phyloP scores from a whole-genome alignment of 2,329 filamentous ascomycete genomes.

The Apiospora marii region DNA sequence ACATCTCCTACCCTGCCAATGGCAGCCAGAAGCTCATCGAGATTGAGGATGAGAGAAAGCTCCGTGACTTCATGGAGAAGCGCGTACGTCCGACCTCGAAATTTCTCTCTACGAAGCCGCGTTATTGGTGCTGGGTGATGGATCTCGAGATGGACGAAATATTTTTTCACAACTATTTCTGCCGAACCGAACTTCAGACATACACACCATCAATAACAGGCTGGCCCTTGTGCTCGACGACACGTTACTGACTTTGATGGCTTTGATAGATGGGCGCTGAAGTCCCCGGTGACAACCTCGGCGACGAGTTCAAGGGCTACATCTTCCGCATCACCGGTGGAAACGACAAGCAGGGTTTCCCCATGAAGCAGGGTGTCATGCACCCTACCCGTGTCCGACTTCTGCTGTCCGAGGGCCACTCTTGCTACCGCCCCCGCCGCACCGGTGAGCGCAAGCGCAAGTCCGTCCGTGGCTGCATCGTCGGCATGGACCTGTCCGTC shows the following conservation, averaged over 20 bases:
- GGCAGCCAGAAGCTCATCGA: conserved; percentile 99
- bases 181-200: conserved; percentile 9
- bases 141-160: conserved; percentile 17
- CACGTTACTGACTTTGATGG: conserved; percentile 27
- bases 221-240: neutral
- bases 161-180: conserved; percentile 1
- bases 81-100: conserved; percentile 66
- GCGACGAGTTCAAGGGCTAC: conserved; percentile 99
- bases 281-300: conserved; percentile 91
- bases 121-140: conserved; percentile 7
- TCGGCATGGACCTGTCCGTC: conserved; percentile 93
- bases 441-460: conserved; percentile 99
- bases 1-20: conserved; percentile 92
- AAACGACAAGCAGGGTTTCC: conserved; percentile 99
- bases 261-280: conserved; percentile 79
- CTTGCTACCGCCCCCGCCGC: conserved; percentile 98
- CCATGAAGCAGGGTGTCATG: conserved; percentile 99
- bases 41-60: conserved; percentile 98
- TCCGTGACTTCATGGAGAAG: conserved; percentile 98
- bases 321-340: conserved; percentile 99
- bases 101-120: neutral
- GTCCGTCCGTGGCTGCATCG: conserved; percentile 98
- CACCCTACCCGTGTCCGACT: conserved; percentile 98
- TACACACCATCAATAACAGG: neutral
- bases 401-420: conserved; percentile 95